A percentile compares a stretch with the other conserved stretches of the same genome.
phyloP scores from a whole-genome alignment of 257 asterid species.

The Solanum raphanifolium region DNA sequence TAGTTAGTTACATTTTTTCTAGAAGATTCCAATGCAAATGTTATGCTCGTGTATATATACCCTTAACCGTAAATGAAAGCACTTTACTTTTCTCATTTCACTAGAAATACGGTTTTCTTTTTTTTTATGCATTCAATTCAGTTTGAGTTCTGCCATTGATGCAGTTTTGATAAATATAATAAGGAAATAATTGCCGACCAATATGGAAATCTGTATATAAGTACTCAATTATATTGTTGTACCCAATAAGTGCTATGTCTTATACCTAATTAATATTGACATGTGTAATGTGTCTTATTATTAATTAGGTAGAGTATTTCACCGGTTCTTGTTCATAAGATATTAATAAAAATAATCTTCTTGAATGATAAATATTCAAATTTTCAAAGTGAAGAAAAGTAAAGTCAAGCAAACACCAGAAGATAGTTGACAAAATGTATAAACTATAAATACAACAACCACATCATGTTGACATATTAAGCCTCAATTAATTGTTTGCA shows the following conservation, averaged over 20 bases:
- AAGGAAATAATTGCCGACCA: neutral
- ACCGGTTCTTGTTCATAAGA: neutral
- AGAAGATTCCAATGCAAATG: no score
- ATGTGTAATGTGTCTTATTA: neutral
- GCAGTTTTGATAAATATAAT: neutral
- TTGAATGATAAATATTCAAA: neutral
- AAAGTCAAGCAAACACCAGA: neutral
- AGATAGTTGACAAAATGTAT: neutral
- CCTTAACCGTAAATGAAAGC: no score
- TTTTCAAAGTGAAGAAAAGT: neutral
- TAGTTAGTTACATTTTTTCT: no score
- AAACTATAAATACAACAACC: neutral
- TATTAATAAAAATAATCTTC: neutral
- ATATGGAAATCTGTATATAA: neutral
- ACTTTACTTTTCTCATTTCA: no score
- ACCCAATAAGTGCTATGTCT: neutral
- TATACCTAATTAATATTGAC: neutral
- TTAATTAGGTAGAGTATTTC: neutral
- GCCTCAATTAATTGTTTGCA: neutral
- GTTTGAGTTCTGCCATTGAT: no score
- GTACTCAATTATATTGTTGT: neutral
- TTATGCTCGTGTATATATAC: no score
- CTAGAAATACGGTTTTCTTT: no score
- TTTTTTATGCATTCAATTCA: no score
- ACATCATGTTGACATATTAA: neutral